A percentile compares a stretch with the other conserved stretches of the same genome.
Evolutionary conservation across 495 filamentous ascomycete species (phyloP).

Genomic region (Xylaria acuta): DNA sequence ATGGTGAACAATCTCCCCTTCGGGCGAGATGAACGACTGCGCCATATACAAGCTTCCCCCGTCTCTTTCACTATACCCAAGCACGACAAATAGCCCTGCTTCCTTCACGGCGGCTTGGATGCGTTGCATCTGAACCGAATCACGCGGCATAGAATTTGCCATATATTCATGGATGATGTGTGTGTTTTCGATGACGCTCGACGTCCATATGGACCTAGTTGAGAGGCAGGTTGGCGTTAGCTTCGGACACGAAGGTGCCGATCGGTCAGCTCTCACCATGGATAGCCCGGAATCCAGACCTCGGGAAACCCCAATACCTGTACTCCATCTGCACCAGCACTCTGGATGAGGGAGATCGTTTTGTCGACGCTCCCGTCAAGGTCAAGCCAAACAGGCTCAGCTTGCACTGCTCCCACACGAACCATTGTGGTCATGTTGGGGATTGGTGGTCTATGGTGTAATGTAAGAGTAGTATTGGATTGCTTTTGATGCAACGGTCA

Average conservation of each 20-base stretch:
- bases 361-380: conserved; percentile 57
- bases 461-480: conserved; percentile 14
- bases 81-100: conserved; percentile 53
- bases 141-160: conserved; percentile 53
- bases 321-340: conserved; percentile 57
- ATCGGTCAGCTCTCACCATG: conserved; percentile 57
- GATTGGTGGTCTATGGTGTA: background rate
- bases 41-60: conserved; percentile 61
- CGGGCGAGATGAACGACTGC: conserved; percentile 56
- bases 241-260: conserved; percentile 14
- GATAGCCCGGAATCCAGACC: conserved; percentile 63
- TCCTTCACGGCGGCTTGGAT: conserved; percentile 52
- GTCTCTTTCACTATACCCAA: conserved; percentile 61
- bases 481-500: conserved; percentile 19
- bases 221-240: conserved; percentile 38
- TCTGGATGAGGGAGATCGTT: conserved; percentile 57
- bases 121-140: conserved; percentile 55
- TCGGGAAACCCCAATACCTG: conserved; percentile 63
- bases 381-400: conserved; percentile 64
- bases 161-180: conserved; percentile 54
- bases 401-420: conserved; percentile 56
- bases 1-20: conserved; percentile 54
- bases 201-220: conserved; percentile 44
- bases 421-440: conserved; percentile 24
- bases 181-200: conserved; percentile 48